Evolutionary conservation across 257 asterid genomes (phyloP).

Genomic region (Forsythia viridissima): DNA sequence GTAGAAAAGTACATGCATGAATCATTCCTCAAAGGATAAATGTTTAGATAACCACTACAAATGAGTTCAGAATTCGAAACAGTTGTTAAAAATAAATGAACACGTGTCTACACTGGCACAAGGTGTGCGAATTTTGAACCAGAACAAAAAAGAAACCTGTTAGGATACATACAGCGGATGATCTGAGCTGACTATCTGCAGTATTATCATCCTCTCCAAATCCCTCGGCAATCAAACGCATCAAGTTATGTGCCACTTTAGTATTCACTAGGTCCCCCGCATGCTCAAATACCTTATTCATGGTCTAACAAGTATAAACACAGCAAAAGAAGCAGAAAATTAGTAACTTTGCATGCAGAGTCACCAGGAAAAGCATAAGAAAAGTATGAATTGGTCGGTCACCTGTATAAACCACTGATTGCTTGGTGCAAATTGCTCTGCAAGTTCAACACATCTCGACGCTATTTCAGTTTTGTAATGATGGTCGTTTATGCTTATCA

Average conservation of each 20-base stretch:
- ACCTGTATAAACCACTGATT: slow-evolving; percentile 99
- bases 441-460: slow-evolving; percentile 98
- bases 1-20: slow-evolving; percentile 1
- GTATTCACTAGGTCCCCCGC: slow-evolving; percentile 91
- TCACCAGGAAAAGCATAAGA: slow-evolving; percentile 21
- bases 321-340: slow-evolving; percentile 22
- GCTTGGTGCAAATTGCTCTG: slow-evolving; percentile 98
- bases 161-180: slow-evolving; percentile 85
- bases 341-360: not conserved
- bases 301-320: slow-evolving; percentile 61
- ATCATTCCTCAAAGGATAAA: not conserved
- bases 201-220: slow-evolving; percentile 87
- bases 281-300: slow-evolving; percentile 98
- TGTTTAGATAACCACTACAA: slow-evolving; percentile 22
- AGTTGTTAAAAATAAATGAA: slow-evolving; percentile 6
- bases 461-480: slow-evolving; percentile 99
- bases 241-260: slow-evolving; percentile 94
- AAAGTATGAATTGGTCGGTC: slow-evolving; percentile 14
- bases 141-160: slow-evolving; percentile 19
- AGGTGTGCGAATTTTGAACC: not conserved
- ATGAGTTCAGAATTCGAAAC: slow-evolving; percentile 4
- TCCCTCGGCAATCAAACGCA: slow-evolving; percentile 96
- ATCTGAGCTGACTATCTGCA: slow-evolving; percentile 89
- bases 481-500: slow-evolving; percentile 84
- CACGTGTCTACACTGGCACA: slow-evolving; percentile 11